These are phyloP conservation scores for Oxalis stricta DNA, from an alignment of 441 rosid species.

Conservation along the genomic window DNA sequence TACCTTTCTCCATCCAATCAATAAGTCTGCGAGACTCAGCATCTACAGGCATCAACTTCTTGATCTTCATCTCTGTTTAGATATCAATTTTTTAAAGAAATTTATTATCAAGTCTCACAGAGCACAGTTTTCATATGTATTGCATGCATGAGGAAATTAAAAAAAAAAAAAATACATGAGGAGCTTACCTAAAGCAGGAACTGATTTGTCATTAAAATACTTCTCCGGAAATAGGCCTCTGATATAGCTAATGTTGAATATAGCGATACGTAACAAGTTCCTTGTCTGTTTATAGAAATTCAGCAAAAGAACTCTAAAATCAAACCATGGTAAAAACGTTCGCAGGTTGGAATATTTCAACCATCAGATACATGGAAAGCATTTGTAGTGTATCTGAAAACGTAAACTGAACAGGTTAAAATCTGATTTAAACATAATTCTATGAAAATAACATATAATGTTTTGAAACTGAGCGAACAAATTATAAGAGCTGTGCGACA, in stretches of 20 bases:
- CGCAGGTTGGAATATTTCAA: too few species aligned
- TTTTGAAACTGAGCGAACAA: too few species aligned
- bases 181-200: conserved; percentile 69
- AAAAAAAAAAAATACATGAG: conserved; percentile 3
- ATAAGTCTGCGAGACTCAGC: conserved; percentile 84
- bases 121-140: neutral
- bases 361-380: too few species aligned
- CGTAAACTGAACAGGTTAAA: too few species aligned
- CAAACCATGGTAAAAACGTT: neutral
- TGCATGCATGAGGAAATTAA: neutral
- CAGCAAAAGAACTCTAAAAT: neutral
- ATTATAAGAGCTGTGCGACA: too few species aligned
- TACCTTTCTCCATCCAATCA: conserved; percentile 97
- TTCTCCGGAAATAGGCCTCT: conserved; percentile 94
- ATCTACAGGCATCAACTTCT: conserved; percentile 94
- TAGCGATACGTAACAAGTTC: conserved; percentile 85
- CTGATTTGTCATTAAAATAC: conserved; percentile 85
- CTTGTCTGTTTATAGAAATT: conserved; percentile 35
- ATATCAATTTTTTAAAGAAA: conserved; percentile 3
- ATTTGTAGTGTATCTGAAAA: too few species aligned
- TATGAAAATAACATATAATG: too few species aligned
- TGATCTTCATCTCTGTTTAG: conserved; percentile 78
- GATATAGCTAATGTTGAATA: conserved; percentile 90
- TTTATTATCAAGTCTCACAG: too few species aligned
- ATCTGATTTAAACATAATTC: too few species aligned